Conservation (phyloP, 768 basidiomycete species). For the Macrolepiota fuliginosa region DNA sequence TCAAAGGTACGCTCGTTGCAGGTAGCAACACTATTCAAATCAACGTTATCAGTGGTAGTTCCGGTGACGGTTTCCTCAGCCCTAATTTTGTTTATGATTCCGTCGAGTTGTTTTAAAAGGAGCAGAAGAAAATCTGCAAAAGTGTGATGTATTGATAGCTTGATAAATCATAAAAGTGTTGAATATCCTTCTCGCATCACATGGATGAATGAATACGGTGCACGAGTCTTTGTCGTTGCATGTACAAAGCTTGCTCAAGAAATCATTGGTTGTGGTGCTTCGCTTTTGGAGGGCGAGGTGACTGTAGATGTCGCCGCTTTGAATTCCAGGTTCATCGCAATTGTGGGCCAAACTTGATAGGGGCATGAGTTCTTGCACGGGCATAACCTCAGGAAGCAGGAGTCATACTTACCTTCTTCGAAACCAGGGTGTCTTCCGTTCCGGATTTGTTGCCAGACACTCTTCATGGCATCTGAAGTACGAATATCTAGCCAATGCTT, state of each 20-base stretch:
- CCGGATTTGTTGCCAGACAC: conserved; percentile 84
- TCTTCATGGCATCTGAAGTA: conserved; percentile 77
- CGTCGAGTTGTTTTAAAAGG: conserved; percentile 32
- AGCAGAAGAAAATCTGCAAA: not conserved
- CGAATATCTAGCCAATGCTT: conserved; percentile 83
- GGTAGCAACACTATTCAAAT: conserved; percentile 43
- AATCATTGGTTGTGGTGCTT: conserved; percentile 11
- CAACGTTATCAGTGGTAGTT: conserved; percentile 41
- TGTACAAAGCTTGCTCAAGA: not conserved
- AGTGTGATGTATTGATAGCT: not conserved
- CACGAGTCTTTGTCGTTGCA: not conserved
- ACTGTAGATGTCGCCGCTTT: conserved; percentile 32
- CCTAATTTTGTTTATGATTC: conserved; percentile 46
- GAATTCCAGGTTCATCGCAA: conserved; percentile 62
- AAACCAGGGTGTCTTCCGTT: conserved; percentile 83
- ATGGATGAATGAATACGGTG: not conserved
- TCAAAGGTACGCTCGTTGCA: conserved; percentile 30
- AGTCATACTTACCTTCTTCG: conserved; percentile 60
- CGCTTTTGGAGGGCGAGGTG: conserved; percentile 16
- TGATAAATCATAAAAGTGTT: not conserved
- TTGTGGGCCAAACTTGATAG: conserved; percentile 63
- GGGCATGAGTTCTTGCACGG: not conserved
- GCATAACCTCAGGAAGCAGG: not conserved
- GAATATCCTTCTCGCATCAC: not conserved
- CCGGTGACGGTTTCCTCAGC: conserved; percentile 41